Conservation (phyloP, 768 basidiomycete genomes). For the Rhizopogon vinicolor region DNA sequence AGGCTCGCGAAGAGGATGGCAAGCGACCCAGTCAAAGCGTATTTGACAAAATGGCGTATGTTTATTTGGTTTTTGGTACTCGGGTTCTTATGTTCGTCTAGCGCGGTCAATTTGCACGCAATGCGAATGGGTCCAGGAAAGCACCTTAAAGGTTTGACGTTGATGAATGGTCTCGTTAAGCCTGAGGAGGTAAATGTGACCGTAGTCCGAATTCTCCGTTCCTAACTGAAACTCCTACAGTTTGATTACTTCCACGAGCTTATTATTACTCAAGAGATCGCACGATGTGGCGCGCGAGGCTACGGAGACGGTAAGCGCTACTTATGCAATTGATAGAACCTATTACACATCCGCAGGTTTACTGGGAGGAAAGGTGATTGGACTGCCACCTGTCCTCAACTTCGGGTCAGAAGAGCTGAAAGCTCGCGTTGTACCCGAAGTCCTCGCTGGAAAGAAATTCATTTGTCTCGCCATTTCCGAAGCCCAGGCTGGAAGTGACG, state of each 20-base stretch:
- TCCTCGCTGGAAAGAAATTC: constrained; percentile 61
- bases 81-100: constrained; percentile 15
- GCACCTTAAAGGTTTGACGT: constrained; percentile 70
- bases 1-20: constrained; percentile 82
- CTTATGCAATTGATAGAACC: neutral
- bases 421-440: constrained; percentile 42
- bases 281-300: constrained; percentile 50
- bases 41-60: constrained; percentile 77
- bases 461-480: constrained; percentile 75
- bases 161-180: constrained; percentile 71
- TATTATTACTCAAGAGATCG: constrained; percentile 62
- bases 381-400: constrained; percentile 68
- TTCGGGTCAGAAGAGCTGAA: constrained; percentile 54
- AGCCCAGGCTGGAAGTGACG: constrained; percentile 71
- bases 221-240: constrained; percentile 23
- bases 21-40: constrained; percentile 78
- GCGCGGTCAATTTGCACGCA: constrained; percentile 71
- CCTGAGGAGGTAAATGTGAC: constrained; percentile 57
- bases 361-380: constrained; percentile 61
- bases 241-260: constrained; percentile 73
- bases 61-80: neutral
- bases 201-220: neutral
- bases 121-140: constrained; percentile 92
- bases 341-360: constrained; percentile 23
- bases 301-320: constrained; percentile 56